Conservation (phyloP, 352 stramenopile genomes). For the Phytophthora sojae region DNA sequence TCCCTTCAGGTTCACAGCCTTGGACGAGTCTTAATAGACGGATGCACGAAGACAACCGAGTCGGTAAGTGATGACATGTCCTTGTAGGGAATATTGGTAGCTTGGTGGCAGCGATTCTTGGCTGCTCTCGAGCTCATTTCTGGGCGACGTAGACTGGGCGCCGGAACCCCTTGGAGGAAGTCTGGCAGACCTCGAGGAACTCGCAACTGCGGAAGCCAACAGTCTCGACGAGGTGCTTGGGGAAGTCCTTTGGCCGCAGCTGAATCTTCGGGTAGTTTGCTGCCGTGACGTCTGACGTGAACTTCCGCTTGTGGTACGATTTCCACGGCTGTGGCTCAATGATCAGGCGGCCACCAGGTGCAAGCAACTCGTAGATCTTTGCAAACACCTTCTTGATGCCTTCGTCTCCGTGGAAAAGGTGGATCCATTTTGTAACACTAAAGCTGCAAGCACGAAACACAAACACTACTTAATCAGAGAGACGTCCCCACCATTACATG, state of each 20-base stretch:
- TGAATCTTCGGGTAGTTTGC: conserved; percentile 78
- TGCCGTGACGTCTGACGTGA: conserved; percentile 77
- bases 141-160: conserved; percentile 82
- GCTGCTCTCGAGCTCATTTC: conserved; percentile 43
- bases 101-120: conserved; percentile 6
- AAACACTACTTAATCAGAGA: background rate
- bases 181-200: conserved; percentile 82
- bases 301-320: conserved; percentile 89
- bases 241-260: conserved; percentile 81
- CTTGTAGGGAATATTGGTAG: conserved; percentile 26
- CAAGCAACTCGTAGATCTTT: conserved; percentile 69
- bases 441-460: conserved; percentile 52
- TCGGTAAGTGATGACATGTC: conserved; percentile 36
- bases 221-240: conserved; percentile 55
- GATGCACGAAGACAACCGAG: conserved; percentile 39
- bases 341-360: conserved; percentile 73
- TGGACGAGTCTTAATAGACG: conserved; percentile 43
- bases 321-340: conserved; percentile 91
- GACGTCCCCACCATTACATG: background rate
- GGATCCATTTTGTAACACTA: conserved; percentile 93
- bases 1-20: conserved; percentile 6
- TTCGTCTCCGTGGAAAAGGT: conserved; percentile 89
- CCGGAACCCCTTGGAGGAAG: conserved; percentile 76
- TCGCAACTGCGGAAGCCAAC: conserved; percentile 75
- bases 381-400: conserved; percentile 81